Evolutionary conservation across 139 green algal genomes (phyloP).

Genomic region (Ettlia oleoabundans): DNA sequence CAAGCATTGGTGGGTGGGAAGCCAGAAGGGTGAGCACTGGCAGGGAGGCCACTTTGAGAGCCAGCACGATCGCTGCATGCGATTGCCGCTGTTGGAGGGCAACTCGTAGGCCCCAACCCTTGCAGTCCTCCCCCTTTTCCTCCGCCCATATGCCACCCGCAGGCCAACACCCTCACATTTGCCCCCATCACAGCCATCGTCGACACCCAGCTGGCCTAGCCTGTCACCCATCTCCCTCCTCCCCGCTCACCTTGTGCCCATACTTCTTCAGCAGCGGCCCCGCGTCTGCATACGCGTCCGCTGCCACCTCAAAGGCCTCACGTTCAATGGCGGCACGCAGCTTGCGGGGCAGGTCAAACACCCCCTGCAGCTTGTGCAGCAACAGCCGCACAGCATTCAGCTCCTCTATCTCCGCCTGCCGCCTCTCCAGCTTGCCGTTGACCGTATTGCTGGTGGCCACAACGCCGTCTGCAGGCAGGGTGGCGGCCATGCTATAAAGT

Average conservation of each 20-base stretch:
- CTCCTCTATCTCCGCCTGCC: constrained; percentile 86
- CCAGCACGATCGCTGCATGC: no score
- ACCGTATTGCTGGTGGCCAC: constrained; percentile 74
- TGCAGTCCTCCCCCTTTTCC: no score
- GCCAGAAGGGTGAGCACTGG: no score
- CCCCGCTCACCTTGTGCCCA: constrained; percentile 59
- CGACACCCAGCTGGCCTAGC: no score
- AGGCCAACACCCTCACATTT: no score
- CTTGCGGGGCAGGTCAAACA: constrained; percentile 80
- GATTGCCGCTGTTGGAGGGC: no score
- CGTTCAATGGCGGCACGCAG: constrained; percentile 71
- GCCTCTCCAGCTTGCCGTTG: constrained; percentile 81
- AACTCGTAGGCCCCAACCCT: no score
- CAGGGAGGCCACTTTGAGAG: no score
- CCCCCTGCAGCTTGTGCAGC: constrained; percentile 84
- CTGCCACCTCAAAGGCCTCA: constrained; percentile 76
- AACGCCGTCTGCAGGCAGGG: constrained; percentile 70
- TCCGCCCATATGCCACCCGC: no score
- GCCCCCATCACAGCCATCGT: no score
- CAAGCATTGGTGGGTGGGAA: no score
- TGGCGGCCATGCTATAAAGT: no score
- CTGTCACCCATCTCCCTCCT: not conserved
- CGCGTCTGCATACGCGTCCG: constrained; percentile 77
- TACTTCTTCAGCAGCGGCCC: constrained; percentile 79
- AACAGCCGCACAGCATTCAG: constrained; percentile 81